Conservation (phyloP, 2,329 filamentous ascomycete species). For the Grosmannia serpens region DNA sequence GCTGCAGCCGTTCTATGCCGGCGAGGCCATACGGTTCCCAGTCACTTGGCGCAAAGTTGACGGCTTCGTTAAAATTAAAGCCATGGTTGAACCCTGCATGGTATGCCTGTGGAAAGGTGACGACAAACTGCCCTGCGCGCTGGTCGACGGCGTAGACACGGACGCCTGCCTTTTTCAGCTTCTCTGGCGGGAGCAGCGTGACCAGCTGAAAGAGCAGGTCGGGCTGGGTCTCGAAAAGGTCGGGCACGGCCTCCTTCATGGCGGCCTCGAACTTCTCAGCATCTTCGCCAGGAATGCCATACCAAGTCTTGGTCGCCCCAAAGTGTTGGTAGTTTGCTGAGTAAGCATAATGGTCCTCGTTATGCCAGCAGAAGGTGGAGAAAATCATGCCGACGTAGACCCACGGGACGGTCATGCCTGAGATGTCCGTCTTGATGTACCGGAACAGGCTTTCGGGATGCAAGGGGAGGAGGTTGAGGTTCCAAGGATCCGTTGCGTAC, state of each 20-base stretch:
- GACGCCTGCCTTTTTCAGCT: slow-evolving; percentile 85
- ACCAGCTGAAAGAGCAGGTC: slow-evolving; percentile 94
- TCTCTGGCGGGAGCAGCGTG: slow-evolving; percentile 87
- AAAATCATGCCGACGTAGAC: slow-evolving; percentile 99
- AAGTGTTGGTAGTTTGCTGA: slow-evolving; percentile 98
- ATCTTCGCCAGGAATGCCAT: slow-evolving; percentile 89
- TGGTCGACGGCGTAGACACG: slow-evolving; percentile 93
- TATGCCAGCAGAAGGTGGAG: slow-evolving; percentile 99
- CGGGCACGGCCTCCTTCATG: slow-evolving; percentile 89
- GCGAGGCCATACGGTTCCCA: slow-evolving; percentile 89
- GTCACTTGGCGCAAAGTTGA: slow-evolving; percentile 90
- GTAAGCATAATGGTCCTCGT: slow-evolving; percentile 95
- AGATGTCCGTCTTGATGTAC: slow-evolving; percentile 96
- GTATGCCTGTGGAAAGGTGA: slow-evolving; percentile 94
- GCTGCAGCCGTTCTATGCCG: slow-evolving; percentile 75
- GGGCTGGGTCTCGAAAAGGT: slow-evolving; percentile 92
- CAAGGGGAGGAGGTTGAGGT: slow-evolving; percentile 83
- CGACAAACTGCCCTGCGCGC: slow-evolving; percentile 86
- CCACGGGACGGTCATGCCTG: slow-evolving; percentile 98
- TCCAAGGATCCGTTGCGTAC: slow-evolving; percentile 89
- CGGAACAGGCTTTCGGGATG: slow-evolving; percentile 87
- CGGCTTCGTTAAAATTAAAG: slow-evolving; percentile 98
- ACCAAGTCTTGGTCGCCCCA: slow-evolving; percentile 97
- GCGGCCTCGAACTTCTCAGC: slow-evolving; percentile 90
- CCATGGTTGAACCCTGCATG: slow-evolving; percentile 97